These are phyloP conservation scores for Amphirosellinia nigrospora DNA, from an alignment of 495 filamentous ascomycete genomes.

Conservation along the genomic window DNA sequence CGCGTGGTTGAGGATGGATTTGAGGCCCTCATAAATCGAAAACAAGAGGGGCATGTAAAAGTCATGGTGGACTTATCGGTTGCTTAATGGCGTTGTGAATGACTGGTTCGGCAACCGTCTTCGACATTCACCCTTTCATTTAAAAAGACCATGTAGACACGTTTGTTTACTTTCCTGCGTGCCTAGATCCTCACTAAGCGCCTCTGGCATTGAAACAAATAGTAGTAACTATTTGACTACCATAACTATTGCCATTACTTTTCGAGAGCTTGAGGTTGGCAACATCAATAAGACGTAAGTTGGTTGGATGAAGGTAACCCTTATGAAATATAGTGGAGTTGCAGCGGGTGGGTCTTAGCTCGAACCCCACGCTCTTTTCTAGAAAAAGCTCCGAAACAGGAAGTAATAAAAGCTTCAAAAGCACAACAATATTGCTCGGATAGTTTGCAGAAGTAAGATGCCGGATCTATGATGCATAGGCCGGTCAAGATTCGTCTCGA, in stretches of 20 bases:
- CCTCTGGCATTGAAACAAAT: no score
- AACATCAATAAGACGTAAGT: neutral
- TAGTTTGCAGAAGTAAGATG: neutral
- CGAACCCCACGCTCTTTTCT: neutral
- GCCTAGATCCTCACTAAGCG: neutral
- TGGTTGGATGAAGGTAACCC: neutral
- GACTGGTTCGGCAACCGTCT: neutral
- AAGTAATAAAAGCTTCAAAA: neutral
- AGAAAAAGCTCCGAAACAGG: neutral
- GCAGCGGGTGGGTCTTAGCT: neutral
- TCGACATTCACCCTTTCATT: no score
- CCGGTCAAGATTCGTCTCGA: neutral
- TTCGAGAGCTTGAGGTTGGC: neutral
- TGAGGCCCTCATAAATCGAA: conserved; percentile 60
- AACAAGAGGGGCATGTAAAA: conserved; percentile 64
- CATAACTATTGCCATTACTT: neutral
- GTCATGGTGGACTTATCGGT: conserved; percentile 53
- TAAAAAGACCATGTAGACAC: no score
- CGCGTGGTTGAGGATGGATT: conserved; percentile 65
- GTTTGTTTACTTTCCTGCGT: no score
- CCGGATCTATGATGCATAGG: neutral
- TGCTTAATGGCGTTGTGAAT: neutral
- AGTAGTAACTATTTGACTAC: neutral
- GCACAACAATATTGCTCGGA: neutral
- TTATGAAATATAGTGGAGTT: neutral